A percentile compares a stretch with the other conserved stretches of the same genome.
Evolutionary conservation across 176 grass and related monocot genomes (phyloP).

Genomic region (Zoysia pacifica): DNA sequence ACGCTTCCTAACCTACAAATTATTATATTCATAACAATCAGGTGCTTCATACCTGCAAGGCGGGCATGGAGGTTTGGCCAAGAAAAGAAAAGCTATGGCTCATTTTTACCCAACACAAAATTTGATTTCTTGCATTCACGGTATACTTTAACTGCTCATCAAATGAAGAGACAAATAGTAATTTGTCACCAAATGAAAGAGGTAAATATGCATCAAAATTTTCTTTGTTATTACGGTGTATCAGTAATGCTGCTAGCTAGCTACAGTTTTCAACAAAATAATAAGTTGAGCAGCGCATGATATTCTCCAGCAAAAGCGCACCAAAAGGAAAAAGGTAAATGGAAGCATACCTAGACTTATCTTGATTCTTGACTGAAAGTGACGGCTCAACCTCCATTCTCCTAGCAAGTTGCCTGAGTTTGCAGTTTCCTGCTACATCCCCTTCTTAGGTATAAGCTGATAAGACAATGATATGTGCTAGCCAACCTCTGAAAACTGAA

Average conservation of each 20-base stretch:
- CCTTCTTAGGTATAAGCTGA: slow-evolving; percentile 14
- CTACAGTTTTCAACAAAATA: slow-evolving; percentile 2
- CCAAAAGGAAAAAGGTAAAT: slow-evolving; percentile 14
- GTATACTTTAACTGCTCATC: neutral
- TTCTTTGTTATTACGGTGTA: neutral
- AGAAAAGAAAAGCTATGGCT: neutral
- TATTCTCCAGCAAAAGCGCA: slow-evolving; percentile 32
- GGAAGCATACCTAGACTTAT: slow-evolving; percentile 26
- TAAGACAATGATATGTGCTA: neutral
- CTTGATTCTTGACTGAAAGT: slow-evolving; percentile 47
- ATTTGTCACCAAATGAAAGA: neutral
- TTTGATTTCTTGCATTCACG: slow-evolving; percentile 8
- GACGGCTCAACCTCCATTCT: slow-evolving; percentile 36
- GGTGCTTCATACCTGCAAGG: slow-evolving; percentile 4
- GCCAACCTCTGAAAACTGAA: slow-evolving; percentile 6
- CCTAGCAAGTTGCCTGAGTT: slow-evolving; percentile 7
- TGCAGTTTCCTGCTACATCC: slow-evolving; percentile 10
- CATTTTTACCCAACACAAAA: neutral
- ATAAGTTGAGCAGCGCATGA: slow-evolving; percentile 7
- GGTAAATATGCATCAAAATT: neutral
- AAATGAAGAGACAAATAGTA: neutral
- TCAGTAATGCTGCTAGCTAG: neutral
- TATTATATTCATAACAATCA: neutral
- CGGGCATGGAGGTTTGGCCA: neutral
- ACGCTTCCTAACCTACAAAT: neutral